Evolutionary conservation across 192 early-diverging fungal genomes (phyloP), one percentile per base, ranked within the genome.

Genomic region (Backusella morwellensis): DNA sequence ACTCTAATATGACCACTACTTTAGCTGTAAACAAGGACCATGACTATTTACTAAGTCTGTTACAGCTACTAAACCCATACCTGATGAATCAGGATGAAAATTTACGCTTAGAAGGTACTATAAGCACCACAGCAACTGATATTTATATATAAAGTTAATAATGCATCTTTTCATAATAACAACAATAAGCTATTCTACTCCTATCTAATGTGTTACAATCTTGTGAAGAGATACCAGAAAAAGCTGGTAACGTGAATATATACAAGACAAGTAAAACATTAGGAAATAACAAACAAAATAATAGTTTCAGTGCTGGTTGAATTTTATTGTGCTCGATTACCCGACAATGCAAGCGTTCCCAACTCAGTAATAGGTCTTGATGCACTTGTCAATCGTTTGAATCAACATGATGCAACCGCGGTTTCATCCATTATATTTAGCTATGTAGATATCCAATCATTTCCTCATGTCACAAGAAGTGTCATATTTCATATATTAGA

Each of bases 381-480:
- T 17, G 88, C 91, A 29, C 82, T 95, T 4, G 77, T 87, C 29
- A 50, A 26, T 66, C 83, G 85, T 42, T 91, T 91, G 74, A 79
- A 90, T 35, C 81, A 88, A 15, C 79, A 82, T 17, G 87, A 88
- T 74, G 84, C 90, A n/a, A 66, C 78, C 72, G 81, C 79, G 52
- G 83, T 85, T 78, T 68, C 87, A 78, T 85, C 86, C 17, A 50
- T 17, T 0, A 15, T 99, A 35, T 94, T 98, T 75, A 87, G 87
- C 12, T 90, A 96, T 44, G 84, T 99, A 12, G 91, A 94, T 35
- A 92, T 98, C 21, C 98, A 99, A 75, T 92, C 87, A 63, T 98
- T 92, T 82, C 95, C 92, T 70, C 96, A 99, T 75, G 89, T 87
- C 0, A 90, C 94, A 7, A 90, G 98, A 32, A 88, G 92, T 76